Conservation (phyloP, 2,329 filamentous ascomycete genomes). For the Didymella exigua region DNA sequence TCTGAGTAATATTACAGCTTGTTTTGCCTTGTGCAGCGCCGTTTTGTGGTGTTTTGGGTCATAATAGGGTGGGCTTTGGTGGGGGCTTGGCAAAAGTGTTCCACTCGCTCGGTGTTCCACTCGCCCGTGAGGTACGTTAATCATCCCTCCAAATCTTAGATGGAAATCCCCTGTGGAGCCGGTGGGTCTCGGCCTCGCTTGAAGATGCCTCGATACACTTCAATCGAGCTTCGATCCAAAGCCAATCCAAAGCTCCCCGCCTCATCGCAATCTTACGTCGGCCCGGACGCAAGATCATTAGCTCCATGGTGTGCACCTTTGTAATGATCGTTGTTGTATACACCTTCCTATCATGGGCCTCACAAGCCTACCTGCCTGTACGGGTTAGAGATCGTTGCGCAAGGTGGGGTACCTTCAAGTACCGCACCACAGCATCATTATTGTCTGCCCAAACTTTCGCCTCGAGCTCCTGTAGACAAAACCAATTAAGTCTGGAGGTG, state of each 20-base stretch:
- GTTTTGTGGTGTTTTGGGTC: too few relatives aligned
- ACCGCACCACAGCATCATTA: neutral
- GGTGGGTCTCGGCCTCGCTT: neutral
- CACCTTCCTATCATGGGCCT: neutral
- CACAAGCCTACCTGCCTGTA: constrained; percentile 6
- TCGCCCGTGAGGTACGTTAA: too few relatives aligned
- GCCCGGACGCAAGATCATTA: neutral
- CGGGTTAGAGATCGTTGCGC: constrained; percentile 6
- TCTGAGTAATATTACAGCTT: too few relatives aligned
- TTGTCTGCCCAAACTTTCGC: neutral
- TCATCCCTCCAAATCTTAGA: too few relatives aligned
- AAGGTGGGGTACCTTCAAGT: constrained; percentile 4
- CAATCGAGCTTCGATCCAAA: neutral
- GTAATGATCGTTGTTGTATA: neutral
- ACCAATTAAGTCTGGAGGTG: neutral
- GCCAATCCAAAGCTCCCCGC: neutral
- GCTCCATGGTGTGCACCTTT: neutral
- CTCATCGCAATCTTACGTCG: neutral
- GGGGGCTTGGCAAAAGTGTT: too few relatives aligned
- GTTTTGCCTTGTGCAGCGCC: too few relatives aligned
- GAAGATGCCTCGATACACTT: neutral
- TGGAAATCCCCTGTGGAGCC: neutral
- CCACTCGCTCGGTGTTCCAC: too few relatives aligned
- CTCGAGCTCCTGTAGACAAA: neutral
- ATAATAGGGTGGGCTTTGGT: too few relatives aligned